These are phyloP conservation scores for Aquilaria agallochum DNA, from an alignment of 441 rosid genomes.

Conservation along the genomic window DNA sequence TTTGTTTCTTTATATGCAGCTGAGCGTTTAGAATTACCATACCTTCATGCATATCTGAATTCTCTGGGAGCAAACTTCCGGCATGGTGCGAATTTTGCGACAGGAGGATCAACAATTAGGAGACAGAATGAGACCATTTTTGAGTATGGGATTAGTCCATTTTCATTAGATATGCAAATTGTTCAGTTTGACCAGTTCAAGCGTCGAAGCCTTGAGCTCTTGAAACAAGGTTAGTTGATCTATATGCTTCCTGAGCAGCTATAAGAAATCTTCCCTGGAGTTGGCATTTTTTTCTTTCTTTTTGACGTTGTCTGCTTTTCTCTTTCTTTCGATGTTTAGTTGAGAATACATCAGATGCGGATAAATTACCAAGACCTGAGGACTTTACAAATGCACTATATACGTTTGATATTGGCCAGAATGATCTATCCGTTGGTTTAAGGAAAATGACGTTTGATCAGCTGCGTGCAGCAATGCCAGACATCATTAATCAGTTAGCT, in stretches of 20 bases:
- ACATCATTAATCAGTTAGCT: constrained; percentile 67
- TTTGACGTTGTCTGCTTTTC: not conserved
- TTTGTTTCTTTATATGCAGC: constrained; percentile 31
- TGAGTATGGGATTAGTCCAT: constrained; percentile 59
- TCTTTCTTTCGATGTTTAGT: constrained; percentile 27
- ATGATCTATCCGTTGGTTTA: constrained; percentile 86
- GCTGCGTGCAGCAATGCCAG: constrained; percentile 64
- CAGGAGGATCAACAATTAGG: constrained; percentile 65
- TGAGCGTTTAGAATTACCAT: constrained; percentile 48
- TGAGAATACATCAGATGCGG: constrained; percentile 38
- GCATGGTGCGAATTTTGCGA: constrained; percentile 67
- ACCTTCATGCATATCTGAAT: constrained; percentile 58
- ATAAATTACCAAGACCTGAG: constrained; percentile 66
- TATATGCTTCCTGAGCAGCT: not conserved
- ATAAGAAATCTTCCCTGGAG: not conserved
- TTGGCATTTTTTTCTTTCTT: not conserved
- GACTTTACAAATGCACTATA: constrained; percentile 80
- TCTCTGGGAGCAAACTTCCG: constrained; percentile 53
- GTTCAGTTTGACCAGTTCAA: constrained; percentile 50
- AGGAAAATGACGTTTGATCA: constrained; percentile 63
- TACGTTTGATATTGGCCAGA: constrained; percentile 93
- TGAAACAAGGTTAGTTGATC: constrained; percentile 29
- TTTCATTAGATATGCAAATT: constrained; percentile 61
- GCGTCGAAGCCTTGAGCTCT: constrained; percentile 36
- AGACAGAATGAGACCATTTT: constrained; percentile 53